Evolutionary conservation across 257 asterid genomes (phyloP).

Genomic region (Salvia splendens): DNA sequence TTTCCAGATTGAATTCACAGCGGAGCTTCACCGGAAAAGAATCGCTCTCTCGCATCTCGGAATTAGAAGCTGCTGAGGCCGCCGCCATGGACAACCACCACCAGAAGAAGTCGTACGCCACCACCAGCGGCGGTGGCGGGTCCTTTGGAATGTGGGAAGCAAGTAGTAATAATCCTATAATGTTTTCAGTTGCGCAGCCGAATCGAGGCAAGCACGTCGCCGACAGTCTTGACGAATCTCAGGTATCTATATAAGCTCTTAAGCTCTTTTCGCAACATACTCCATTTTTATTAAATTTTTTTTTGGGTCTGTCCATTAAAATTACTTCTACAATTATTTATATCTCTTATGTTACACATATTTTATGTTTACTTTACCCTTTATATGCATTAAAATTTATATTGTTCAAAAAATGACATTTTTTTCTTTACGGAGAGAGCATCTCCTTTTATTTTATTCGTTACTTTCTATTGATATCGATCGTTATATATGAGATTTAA

Average conservation of each 20-base stretch:
- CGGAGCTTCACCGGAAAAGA: constrained; percentile 65
- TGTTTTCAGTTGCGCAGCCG: constrained; percentile 54
- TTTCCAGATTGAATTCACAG: constrained; percentile 75
- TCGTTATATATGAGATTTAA: no score
- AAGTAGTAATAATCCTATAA: constrained; percentile 34
- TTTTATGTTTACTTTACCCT: no score
- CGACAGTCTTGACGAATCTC: constrained; percentile 51
- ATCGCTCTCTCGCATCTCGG: constrained; percentile 63
- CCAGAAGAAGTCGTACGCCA: constrained; percentile 42
- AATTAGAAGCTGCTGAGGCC: constrained; percentile 42
- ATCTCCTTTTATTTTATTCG: no score
- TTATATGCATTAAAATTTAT: no score
- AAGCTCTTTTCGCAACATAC: neutral
- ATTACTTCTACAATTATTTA: no score
- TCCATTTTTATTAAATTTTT: neutral
- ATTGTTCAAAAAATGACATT: no score
- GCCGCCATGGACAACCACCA: constrained; percentile 28
- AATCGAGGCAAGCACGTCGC: constrained; percentile 45
- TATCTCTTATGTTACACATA: no score
- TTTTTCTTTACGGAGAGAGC: no score
- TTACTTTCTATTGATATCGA: no score
- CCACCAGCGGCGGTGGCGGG: constrained; percentile 20
- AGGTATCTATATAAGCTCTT: constrained; percentile 53
- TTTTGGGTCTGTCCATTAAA: no score
- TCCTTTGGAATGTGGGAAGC: constrained; percentile 65